phyloP scores from a whole-genome alignment of 768 basidiomycete genomes.

The Coprinellus aureogranulatus region DNA sequence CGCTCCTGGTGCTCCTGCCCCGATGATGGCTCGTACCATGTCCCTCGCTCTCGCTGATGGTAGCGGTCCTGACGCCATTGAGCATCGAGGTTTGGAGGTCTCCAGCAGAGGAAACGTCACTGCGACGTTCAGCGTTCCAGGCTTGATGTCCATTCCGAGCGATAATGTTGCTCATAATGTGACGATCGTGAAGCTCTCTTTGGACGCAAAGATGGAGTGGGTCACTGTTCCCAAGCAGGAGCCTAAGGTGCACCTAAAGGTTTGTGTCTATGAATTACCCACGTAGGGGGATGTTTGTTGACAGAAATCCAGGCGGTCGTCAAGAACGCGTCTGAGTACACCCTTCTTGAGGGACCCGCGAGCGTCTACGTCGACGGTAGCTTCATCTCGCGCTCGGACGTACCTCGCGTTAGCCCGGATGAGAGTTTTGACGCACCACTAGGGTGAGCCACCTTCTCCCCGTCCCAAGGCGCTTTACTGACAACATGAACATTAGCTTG shows the following conservation, averaged over 20 bases:
- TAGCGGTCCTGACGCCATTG: constrained; percentile 5
- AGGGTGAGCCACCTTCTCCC: constrained; percentile 29
- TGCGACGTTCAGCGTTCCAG: constrained; percentile 42
- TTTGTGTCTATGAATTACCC: constrained; percentile 12
- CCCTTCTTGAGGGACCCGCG: constrained; percentile 45
- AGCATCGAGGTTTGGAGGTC: constrained; percentile 24
- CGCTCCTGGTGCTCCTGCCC: neutral
- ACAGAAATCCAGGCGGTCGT: constrained; percentile 37
- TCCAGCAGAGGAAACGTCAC: constrained; percentile 36
- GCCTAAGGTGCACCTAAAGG: constrained; percentile 37
- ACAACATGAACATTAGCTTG: constrained; percentile 22
- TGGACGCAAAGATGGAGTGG: constrained; percentile 44
- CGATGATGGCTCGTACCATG: no score
- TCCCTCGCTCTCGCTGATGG: neutral
- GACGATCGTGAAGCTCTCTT: constrained; percentile 34
- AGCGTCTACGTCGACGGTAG: constrained; percentile 57
- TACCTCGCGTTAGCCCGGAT: constrained; percentile 41
- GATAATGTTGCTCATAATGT: constrained; percentile 41
- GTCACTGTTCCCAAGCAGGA: constrained; percentile 39
- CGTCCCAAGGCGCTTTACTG: neutral
- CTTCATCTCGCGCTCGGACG: constrained; percentile 48
- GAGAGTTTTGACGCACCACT: constrained; percentile 47
- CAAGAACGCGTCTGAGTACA: constrained; percentile 54
- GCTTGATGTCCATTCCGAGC: constrained; percentile 39
- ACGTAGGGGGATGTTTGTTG: neutral